Percentiles rank a stretch among this genome's conserved stretches.
These are phyloP conservation scores for Macrolepiota fuliginosa DNA, from an alignment of 768 basidiomycete genomes.

Conservation along the genomic window DNA sequence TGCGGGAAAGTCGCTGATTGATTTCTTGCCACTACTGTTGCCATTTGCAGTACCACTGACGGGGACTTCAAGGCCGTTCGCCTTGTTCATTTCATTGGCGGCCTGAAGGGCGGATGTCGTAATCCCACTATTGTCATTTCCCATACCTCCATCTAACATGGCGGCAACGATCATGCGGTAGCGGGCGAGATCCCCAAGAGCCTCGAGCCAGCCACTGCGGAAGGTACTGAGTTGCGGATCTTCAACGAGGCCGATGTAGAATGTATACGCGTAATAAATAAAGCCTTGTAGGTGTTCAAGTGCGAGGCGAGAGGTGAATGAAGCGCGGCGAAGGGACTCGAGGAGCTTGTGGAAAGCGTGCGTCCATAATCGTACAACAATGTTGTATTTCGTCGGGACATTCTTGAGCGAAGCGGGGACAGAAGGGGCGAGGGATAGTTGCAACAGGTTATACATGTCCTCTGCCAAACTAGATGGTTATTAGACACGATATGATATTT, in stretches of 20 bases:
- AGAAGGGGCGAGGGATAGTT: slow-evolving; percentile 79
- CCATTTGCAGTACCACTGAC: slow-evolving; percentile 19
- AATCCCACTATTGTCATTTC: slow-evolving; percentile 36
- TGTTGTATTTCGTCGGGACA: slow-evolving; percentile 93
- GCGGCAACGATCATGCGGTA: slow-evolving; percentile 97
- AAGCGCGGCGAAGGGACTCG: slow-evolving; percentile 85
- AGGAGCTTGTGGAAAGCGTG: slow-evolving; percentile 88
- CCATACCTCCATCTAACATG: slow-evolving; percentile 57
- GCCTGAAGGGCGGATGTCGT: slow-evolving; percentile 47
- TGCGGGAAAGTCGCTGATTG: slow-evolving; percentile 46
- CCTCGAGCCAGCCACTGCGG: slow-evolving; percentile 89
- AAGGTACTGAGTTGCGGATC: slow-evolving; percentile 69
- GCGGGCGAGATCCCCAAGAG: slow-evolving; percentile 92
- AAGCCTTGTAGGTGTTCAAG: slow-evolving; percentile 93
- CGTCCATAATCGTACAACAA: slow-evolving; percentile 91
- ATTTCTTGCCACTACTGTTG: slow-evolving; percentile 24
- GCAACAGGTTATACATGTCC: slow-evolving; percentile 83
- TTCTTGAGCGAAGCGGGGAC: slow-evolving; percentile 87
- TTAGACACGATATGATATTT: slow-evolving; percentile 9
- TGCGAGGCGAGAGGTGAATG: slow-evolving; percentile 64
- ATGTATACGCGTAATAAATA: slow-evolving; percentile 92
- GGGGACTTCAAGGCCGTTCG: slow-evolving; percentile 16
- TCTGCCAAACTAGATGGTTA: slow-evolving; percentile 70
- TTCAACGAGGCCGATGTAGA: slow-evolving; percentile 88
- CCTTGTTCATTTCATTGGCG: slow-evolving; percentile 41